A percentile compares a stretch with the other conserved stretches of the same genome.
These are phyloP conservation scores for Penicillium capsulatum DNA, from an alignment of 2,329 filamentous ascomycete genomes.

Conservation along the genomic window DNA sequence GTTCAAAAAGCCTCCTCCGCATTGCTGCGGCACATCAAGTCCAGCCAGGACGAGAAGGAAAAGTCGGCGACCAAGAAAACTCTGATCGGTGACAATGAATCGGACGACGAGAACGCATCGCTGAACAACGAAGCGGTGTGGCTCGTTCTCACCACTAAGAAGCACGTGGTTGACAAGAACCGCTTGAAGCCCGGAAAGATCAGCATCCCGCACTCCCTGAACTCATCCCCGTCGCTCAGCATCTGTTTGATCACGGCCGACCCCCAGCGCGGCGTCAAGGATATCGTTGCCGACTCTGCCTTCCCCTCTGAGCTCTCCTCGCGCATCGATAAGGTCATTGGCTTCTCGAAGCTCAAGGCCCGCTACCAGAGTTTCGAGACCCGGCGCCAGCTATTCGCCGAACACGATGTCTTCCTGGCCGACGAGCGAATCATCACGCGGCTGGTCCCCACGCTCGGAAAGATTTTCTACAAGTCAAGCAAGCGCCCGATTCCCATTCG, in stretches of 20 bases:
- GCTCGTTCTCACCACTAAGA: conserved; percentile 61
- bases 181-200: conserved; percentile 82
- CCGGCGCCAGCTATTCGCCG: conserved; percentile 72
- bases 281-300: conserved; percentile 69
- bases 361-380: conserved; percentile 89
- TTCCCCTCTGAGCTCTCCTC: conserved; percentile 65
- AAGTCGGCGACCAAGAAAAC: conserved; percentile 50
- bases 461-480: conserved; percentile 82
- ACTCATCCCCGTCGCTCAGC: conserved; percentile 60
- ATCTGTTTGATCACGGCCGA: conserved; percentile 84
- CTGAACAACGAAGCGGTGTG: conserved; percentile 54
- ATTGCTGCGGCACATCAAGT: conserved; percentile 56
- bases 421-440: conserved; percentile 75
- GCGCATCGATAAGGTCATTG: conserved; percentile 72
- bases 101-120: conserved; percentile 43
- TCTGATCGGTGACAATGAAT: conserved; percentile 48
- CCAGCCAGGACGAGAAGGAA: conserved; percentile 46
- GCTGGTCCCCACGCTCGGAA: conserved; percentile 76
- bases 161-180: conserved; percentile 67
- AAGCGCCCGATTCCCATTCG: conserved; percentile 85
- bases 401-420: conserved; percentile 91
- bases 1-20: conserved; percentile 58
- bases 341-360: conserved; percentile 76
- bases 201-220: conserved; percentile 69
- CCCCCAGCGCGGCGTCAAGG: conserved; percentile 82